phyloP scores from a whole-genome alignment of 2,329 filamentous ascomycete genomes.

The Lachnellula cervina region DNA sequence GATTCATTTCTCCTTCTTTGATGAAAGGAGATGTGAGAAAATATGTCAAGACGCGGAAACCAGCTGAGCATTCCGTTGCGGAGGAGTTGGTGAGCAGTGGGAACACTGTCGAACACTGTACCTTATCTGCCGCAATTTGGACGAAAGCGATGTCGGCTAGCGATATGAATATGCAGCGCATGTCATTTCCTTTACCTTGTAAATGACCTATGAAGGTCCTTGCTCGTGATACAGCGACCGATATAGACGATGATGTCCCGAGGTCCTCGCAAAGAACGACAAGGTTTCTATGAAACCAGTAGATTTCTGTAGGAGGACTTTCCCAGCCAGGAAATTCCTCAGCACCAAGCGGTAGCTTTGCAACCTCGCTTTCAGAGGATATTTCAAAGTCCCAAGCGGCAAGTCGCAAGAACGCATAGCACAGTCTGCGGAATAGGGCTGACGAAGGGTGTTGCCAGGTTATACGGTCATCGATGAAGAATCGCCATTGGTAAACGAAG shows the following conservation, averaged over 20 bases:
- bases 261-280: conserved; percentile 9
- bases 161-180: conserved; percentile 3
- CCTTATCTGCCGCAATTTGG: conserved; percentile 5
- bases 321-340: conserved; percentile 4
- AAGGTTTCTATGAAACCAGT: conserved; percentile 11
- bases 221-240: conserved; percentile 5
- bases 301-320: conserved; percentile 6
- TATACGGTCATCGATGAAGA: conserved; percentile 4
- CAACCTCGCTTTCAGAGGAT: conserved; percentile 11
- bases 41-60: conserved; percentile 6
- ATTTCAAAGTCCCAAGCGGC: conserved; percentile 8
- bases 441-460: conserved; percentile 6
- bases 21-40: background rate
- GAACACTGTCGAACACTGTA: conserved; percentile 3
- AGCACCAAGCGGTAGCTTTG: conserved; percentile 1
- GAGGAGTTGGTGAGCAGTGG: conserved; percentile 4
- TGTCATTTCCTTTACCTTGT: conserved; percentile 3
- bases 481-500: conserved; percentile 9
- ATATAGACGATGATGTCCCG: conserved; percentile 7
- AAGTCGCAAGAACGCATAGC: conserved; percentile 6
- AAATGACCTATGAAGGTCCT: conserved; percentile 3
- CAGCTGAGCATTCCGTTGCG: conserved; percentile 3
- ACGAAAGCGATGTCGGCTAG: conserved; percentile 3
- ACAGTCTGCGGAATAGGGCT: conserved; percentile 6
- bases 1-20: conserved; percentile 1